Percentiles rank a stretch among this genome's conserved stretches.
phyloP scores from a whole-genome alignment of 176 grass and related monocot genomes.

The Oryza coarctata region DNA sequence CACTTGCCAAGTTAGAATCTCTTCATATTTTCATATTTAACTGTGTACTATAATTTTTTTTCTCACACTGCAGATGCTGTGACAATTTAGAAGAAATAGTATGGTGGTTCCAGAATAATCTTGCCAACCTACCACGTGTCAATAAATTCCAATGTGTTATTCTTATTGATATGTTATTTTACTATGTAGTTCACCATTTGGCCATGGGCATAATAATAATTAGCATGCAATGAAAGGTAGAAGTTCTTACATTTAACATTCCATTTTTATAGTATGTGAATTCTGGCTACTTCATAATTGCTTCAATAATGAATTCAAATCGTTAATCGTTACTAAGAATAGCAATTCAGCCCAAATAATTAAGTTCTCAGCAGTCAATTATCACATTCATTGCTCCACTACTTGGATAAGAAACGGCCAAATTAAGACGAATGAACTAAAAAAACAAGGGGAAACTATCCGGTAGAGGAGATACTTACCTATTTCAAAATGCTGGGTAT shows the following conservation, averaged over 20 bases:
- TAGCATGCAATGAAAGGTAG: background rate
- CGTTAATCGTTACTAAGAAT: background rate
- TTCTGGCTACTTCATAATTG: background rate
- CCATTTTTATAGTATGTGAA: background rate
- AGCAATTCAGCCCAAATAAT: background rate
- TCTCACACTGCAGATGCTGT: background rate
- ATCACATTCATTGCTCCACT: background rate
- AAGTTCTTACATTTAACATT: background rate
- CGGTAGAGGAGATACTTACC: slow-evolving; percentile 31
- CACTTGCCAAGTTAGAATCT: slow-evolving; percentile 22
- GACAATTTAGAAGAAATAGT: background rate
- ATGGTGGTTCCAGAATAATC: background rate
- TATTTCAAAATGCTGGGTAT: slow-evolving; percentile 71
- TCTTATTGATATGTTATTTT: background rate
- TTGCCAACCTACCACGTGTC: background rate
- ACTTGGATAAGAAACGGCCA: background rate
- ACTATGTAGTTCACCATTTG: background rate
- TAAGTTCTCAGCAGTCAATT: background rate
- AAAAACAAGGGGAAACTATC: background rate
- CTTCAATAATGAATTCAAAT: background rate
- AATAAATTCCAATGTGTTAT: background rate
- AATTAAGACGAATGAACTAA: background rate
- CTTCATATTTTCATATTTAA: background rate
- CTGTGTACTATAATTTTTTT: background rate
- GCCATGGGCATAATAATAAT: background rate